A percentile compares a stretch with the other conserved stretches of the same genome.
These are phyloP conservation scores for Verbascum thapsus DNA, from an alignment of 257 asterid genomes.

Conservation along the genomic window DNA sequence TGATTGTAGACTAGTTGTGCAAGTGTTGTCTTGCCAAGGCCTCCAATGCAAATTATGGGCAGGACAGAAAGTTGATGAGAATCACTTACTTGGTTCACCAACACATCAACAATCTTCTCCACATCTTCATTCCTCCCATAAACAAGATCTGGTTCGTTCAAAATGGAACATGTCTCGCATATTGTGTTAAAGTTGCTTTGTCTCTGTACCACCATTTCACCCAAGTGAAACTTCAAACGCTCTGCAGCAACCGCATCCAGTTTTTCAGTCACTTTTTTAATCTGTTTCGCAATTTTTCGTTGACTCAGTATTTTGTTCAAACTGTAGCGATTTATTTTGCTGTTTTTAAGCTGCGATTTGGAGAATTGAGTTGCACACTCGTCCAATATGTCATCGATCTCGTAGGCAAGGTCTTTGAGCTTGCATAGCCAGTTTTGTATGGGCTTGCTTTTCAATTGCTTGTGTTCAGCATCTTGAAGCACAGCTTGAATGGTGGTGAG, in stretches of 20 bases:
- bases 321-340: background rate
- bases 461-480: conserved; percentile 35
- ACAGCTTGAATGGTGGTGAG: conserved; percentile 38
- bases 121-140: conserved; percentile 34
- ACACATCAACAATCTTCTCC: conserved; percentile 31
- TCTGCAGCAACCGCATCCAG: conserved; percentile 33
- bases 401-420: conserved; percentile 29
- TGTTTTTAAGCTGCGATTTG: background rate
- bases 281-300: conserved; percentile 29
- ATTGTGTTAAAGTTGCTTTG: background rate
- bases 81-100: conserved; percentile 23
- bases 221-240: conserved; percentile 25
- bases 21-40: conserved; percentile 33
- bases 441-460: conserved; percentile 22
- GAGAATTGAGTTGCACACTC: conserved; percentile 27
- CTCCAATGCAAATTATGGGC: conserved; percentile 33
- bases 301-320: conserved; percentile 11
- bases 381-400: conserved; percentile 38
- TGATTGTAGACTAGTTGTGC: conserved; percentile 33
- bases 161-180: conserved; percentile 38
- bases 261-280: conserved; percentile 22
- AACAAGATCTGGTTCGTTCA: conserved; percentile 24
- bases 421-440: conserved; percentile 32
- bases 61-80: conserved; percentile 17
- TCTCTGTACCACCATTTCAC: conserved; percentile 1